phyloP scores from a whole-genome alignment of 1,139 yeast species.

The Taphrina sp. region DNA sequence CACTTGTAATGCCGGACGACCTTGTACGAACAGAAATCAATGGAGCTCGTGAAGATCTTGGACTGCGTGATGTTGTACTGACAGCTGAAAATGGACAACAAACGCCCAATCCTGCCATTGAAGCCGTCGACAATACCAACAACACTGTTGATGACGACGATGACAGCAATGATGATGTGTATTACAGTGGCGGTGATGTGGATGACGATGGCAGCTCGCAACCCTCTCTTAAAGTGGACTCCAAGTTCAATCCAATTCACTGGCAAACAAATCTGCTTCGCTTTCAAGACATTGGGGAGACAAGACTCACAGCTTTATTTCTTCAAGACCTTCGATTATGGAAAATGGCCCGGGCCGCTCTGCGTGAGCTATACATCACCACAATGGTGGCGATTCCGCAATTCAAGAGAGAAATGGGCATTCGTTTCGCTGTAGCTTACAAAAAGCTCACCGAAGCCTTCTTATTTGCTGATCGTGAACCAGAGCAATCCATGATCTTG shows the following conservation, averaged over 20 bases:
- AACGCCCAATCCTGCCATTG: not conserved
- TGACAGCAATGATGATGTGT: not conserved
- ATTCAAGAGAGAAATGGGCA: conserved; percentile 60
- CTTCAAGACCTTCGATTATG: conserved; percentile 70
- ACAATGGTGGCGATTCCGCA: conserved; percentile 65
- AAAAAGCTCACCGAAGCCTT: conserved; percentile 75
- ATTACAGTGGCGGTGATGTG: no score
- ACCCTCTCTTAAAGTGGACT: no score
- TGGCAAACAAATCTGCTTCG: conserved; percentile 14
- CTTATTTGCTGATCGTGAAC: conserved; percentile 71
- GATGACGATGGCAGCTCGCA: no score
- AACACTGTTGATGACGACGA: not conserved
- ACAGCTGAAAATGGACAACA: no score
- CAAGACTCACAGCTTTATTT: conserved; percentile 22
- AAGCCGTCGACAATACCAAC: not conserved
- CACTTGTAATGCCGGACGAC: not conserved
- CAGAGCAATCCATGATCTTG: conserved; percentile 73
- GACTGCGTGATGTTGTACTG: no score
- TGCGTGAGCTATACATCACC: conserved; percentile 69
- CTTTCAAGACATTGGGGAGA: not conserved
- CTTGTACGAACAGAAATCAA: not conserved
- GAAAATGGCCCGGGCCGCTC: conserved; percentile 59
- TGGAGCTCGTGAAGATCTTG: conserved; percentile 1
- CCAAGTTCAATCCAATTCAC: conserved; percentile 16
- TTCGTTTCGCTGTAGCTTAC: conserved; percentile 79